Evolutionary conservation across 2,329 filamentous ascomycete species (phyloP).

Genomic region (Lachnellula willkommii): DNA sequence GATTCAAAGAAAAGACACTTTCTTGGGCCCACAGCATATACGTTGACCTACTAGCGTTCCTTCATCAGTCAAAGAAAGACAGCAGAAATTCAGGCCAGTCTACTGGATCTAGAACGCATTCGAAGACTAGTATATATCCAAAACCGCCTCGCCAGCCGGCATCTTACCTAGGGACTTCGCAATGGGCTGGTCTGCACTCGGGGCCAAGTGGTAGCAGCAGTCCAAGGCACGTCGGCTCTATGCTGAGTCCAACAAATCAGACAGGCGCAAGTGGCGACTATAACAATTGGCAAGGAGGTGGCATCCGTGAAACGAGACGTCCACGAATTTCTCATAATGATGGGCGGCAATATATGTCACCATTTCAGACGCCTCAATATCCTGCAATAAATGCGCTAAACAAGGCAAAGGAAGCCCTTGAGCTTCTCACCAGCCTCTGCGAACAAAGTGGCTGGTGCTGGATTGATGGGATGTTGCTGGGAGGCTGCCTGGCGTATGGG

Average conservation of each 20-base stretch:
- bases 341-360: slow-evolving; percentile 25
- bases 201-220: background rate
- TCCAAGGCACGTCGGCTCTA: background rate
- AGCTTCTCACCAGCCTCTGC: slow-evolving; percentile 68
- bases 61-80: slow-evolving; percentile 55
- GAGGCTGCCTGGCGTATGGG: slow-evolving; percentile 87
- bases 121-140: slow-evolving; percentile 51
- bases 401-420: slow-evolving; percentile 59
- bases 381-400: slow-evolving; percentile 15
- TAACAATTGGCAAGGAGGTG: slow-evolving; percentile 12
- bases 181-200: slow-evolving; percentile 14
- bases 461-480: slow-evolving; percentile 88
- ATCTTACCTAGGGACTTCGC: slow-evolving; percentile 18
- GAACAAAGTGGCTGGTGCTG: slow-evolving; percentile 79
- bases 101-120: slow-evolving; percentile 33
- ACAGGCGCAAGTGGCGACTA: slow-evolving; percentile 3
- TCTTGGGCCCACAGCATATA: slow-evolving; percentile 69
- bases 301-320: slow-evolving; percentile 11
- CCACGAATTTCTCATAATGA: slow-evolving; percentile 19
- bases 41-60: slow-evolving; percentile 60
- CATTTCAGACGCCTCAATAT: slow-evolving; percentile 19
- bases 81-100: slow-evolving; percentile 34
- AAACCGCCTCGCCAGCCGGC: slow-evolving; percentile 36
- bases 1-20: slow-evolving; percentile 64
- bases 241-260: background rate